phyloP scores from a whole-genome alignment of 805 yeast species.

The Cyberlindnera sargentensis region DNA sequence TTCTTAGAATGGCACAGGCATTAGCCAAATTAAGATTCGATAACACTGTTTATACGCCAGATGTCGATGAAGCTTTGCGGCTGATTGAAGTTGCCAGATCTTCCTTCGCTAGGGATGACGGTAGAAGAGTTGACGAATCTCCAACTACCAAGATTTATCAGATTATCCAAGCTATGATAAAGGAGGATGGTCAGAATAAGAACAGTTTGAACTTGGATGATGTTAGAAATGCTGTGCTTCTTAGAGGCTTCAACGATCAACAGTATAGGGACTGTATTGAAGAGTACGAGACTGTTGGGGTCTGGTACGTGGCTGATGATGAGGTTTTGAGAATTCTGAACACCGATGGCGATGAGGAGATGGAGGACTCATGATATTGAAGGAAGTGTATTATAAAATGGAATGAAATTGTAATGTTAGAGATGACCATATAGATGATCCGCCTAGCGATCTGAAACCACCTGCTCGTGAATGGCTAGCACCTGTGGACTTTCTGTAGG shows the following conservation, averaged over 20 bases:
- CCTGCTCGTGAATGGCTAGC: no score
- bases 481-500: no score
- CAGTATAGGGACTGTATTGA: slow-evolving; percentile 69
- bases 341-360: slow-evolving; percentile 12
- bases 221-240: slow-evolving; percentile 58
- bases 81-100: slow-evolving; percentile 89
- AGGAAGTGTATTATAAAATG: no score
- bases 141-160: slow-evolving; percentile 66
- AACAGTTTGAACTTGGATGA: slow-evolving; percentile 34
- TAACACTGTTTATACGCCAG: slow-evolving; percentile 79
- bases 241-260: slow-evolving; percentile 77
- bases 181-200: slow-evolving; percentile 27
- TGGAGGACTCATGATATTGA: neutral
- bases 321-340: slow-evolving; percentile 49
- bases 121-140: slow-evolving; percentile 49
- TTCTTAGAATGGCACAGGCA: slow-evolving; percentile 90
- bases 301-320: slow-evolving; percentile 73
- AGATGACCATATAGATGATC: no score
- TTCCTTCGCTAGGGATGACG: slow-evolving; percentile 53
- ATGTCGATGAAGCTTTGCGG: slow-evolving; percentile 93
- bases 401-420: no score
- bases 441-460: no score
- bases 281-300: slow-evolving; percentile 63
- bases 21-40: slow-evolving; percentile 79
- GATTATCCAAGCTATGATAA: slow-evolving; percentile 55